Percentiles rank a stretch among this genome's conserved stretches.
Evolutionary conservation across 257 asterid species (phyloP).

Genomic region (Anisodus tanguticus): DNA sequence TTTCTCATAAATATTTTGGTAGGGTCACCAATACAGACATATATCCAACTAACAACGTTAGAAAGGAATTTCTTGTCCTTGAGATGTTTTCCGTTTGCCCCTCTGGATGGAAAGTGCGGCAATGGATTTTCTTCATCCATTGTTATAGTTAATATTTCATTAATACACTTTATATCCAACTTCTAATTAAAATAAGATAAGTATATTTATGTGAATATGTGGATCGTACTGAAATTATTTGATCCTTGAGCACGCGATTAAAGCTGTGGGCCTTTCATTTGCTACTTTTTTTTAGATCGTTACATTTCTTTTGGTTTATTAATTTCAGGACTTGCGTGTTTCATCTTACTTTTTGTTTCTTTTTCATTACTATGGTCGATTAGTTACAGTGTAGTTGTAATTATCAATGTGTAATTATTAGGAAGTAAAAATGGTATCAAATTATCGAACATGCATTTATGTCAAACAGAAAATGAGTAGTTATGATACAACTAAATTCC

Average conservation of each 20-base stretch:
- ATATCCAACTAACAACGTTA: slow-evolving; percentile 19
- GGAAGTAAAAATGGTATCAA: neutral
- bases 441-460: neutral
- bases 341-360: neutral
- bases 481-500: too few species aligned
- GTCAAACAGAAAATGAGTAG: neutral
- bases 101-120: neutral
- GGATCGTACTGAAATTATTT: slow-evolving; percentile 40
- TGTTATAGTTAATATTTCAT: neutral
- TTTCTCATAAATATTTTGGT: neutral
- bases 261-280: slow-evolving; percentile 40
- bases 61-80: neutral
- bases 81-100: neutral
- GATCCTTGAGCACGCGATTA: slow-evolving; percentile 49
- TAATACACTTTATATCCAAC: neutral
- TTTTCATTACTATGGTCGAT: neutral
- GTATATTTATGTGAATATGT: slow-evolving; percentile 10
- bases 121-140: neutral
- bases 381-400: neutral
- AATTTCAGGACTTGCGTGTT: neutral
- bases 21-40: neutral
- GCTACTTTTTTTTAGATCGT: neutral
- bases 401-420: neutral
- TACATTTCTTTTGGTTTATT: slow-evolving; percentile 1
- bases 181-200: neutral